Percentiles rank a stretch among this genome's conserved stretches.
Evolutionary conservation across 352 stramenopile species (phyloP).

Genomic region (Thalassiosira allenii): DNA sequence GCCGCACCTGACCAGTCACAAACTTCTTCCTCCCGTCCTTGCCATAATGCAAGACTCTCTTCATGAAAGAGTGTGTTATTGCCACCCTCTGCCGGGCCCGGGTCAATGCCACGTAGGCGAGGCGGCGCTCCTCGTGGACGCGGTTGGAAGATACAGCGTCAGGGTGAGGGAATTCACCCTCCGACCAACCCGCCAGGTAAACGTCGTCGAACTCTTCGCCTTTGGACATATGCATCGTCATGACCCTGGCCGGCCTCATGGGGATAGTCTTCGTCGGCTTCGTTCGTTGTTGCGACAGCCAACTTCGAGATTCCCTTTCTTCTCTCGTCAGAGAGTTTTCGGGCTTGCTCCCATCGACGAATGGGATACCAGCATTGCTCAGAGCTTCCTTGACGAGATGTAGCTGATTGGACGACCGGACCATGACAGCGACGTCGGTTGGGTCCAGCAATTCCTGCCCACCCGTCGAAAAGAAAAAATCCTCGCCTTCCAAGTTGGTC

Average conservation of each 20-base stretch:
- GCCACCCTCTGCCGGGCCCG: constrained; percentile 61
- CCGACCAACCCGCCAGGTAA: constrained; percentile 73
- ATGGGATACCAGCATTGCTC: constrained; percentile 48
- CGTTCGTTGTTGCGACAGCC: too few relatives aligned
- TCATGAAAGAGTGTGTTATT: constrained; percentile 67
- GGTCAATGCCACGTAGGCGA: constrained; percentile 76
- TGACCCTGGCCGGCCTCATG: constrained; percentile 71
- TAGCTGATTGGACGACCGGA: constrained; percentile 64
- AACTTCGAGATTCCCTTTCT: too few relatives aligned
- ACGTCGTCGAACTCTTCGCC: constrained; percentile 87
- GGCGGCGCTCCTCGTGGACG: constrained; percentile 74
- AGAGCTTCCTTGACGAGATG: constrained; percentile 63
- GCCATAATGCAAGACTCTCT: constrained; percentile 39
- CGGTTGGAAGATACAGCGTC: constrained; percentile 54
- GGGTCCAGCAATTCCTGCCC: constrained; percentile 46
- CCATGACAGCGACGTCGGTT: constrained; percentile 70
- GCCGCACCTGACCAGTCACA: constrained; percentile 52
- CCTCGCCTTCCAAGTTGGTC: constrained; percentile 35
- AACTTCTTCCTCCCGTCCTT: constrained; percentile 44
- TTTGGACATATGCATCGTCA: constrained; percentile 85
- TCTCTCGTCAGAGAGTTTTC: neutral
- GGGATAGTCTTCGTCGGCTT: too few relatives aligned
- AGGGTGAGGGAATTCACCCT: constrained; percentile 66
- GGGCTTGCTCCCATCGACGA: constrained; percentile 33
- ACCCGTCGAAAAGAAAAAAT: constrained; percentile 2